A percentile compares a stretch with the other conserved stretches of the same genome.
These are phyloP conservation scores for Grosmannia serpens DNA, from an alignment of 2,329 filamentous ascomycete genomes.

Conservation along the genomic window DNA sequence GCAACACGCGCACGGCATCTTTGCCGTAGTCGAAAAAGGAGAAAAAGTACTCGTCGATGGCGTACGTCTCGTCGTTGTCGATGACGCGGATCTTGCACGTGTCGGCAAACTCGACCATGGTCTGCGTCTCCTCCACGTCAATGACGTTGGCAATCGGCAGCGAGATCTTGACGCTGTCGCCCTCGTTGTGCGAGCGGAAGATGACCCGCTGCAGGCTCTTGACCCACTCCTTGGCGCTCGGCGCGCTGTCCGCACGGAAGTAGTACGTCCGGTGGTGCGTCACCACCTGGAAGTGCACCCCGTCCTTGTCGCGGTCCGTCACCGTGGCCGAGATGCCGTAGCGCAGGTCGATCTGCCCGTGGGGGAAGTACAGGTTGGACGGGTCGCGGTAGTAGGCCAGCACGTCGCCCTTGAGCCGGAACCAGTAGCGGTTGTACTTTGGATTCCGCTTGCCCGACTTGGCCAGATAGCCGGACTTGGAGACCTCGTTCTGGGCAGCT, in stretches of 20 bases:
- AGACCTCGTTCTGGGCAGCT: constrained; percentile 48
- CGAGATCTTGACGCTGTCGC: constrained; percentile 93
- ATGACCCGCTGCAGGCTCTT: constrained; percentile 89
- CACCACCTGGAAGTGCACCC: constrained; percentile 64
- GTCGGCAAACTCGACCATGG: constrained; percentile 78
- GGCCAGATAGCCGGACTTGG: constrained; percentile 78
- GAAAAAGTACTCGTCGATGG: constrained; percentile 97
- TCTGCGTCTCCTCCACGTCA: constrained; percentile 78
- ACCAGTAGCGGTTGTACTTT: constrained; percentile 86
- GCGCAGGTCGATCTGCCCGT: constrained; percentile 81
- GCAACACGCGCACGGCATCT: constrained; percentile 71
- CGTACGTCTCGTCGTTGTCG: constrained; percentile 87
- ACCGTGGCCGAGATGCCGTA: constrained; percentile 83
- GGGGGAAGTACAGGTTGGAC: constrained; percentile 80
- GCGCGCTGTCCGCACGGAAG: constrained; percentile 77
- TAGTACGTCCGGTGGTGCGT: constrained; percentile 76
- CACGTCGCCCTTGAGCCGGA: constrained; percentile 82
- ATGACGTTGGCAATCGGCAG: constrained; percentile 80
- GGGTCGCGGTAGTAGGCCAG: constrained; percentile 80
- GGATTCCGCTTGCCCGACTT: constrained; percentile 85
- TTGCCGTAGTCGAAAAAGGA: constrained; percentile 83
- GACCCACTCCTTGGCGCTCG: constrained; percentile 93
- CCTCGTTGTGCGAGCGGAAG: constrained; percentile 89
- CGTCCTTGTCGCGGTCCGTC: constrained; percentile 57
- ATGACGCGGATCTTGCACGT: constrained; percentile 90